phyloP scores from a whole-genome alignment of 2,329 filamentous ascomycete genomes.

The Pyrenophora graminea region DNA sequence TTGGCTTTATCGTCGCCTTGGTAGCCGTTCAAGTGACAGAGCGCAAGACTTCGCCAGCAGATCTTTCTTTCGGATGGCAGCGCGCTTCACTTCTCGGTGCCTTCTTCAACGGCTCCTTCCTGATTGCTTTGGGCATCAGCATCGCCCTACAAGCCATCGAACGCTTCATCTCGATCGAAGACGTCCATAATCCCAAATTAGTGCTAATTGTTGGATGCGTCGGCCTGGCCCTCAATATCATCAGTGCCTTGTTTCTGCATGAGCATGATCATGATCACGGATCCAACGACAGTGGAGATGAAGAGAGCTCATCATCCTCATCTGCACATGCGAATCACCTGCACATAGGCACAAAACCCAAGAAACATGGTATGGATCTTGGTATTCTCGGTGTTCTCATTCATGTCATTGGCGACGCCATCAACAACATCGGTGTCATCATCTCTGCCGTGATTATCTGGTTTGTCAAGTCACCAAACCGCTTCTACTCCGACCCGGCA shows the following conservation, averaged over 20 bases:
- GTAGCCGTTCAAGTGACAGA: constrained; percentile 64
- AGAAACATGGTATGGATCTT: constrained; percentile 56
- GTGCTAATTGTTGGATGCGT: constrained; percentile 72
- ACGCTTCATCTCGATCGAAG: constrained; percentile 64
- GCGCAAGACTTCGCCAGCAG: constrained; percentile 59
- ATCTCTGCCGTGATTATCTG: constrained; percentile 71
- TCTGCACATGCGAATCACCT: constrained; percentile 32
- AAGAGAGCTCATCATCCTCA: constrained; percentile 15
- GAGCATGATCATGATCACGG: constrained; percentile 50
- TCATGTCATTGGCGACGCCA: constrained; percentile 72
- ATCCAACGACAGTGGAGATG: constrained; percentile 29
- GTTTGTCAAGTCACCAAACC: constrained; percentile 60
- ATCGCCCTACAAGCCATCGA: constrained; percentile 76
- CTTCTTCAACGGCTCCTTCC: constrained; percentile 80
- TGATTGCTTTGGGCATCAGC: constrained; percentile 72
- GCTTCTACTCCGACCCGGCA: constrained; percentile 74
- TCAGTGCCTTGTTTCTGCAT: constrained; percentile 69
- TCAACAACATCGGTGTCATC: constrained; percentile 79
- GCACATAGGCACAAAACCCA: constrained; percentile 29
- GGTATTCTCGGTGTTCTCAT: constrained; percentile 72
- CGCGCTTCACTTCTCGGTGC: constrained; percentile 73
- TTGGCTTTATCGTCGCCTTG: constrained; percentile 70
- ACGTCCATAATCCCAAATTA: constrained; percentile 65
- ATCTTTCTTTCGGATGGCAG: constrained; percentile 75
- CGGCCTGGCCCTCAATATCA: constrained; percentile 68